Base-by-base conservation (phyloP, 1,284 basidiomycete species). In the Malassezia japonica region DNA sequence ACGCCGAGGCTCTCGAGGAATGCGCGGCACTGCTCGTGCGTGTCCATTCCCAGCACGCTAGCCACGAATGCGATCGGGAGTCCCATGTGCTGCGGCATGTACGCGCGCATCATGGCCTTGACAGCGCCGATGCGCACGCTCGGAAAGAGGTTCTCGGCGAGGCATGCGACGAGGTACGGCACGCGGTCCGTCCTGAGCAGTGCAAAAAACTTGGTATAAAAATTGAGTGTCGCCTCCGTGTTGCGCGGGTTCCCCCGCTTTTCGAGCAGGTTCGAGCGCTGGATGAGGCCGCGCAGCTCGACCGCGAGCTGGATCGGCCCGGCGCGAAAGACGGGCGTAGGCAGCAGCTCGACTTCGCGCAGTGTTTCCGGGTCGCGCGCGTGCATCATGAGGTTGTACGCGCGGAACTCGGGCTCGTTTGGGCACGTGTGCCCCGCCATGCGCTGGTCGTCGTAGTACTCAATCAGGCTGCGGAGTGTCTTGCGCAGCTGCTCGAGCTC, bases 401-500 rank as follows among this genome's bases (percentile, higher is more conserved):
- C 84, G 18, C 88, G 83, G 81, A 98, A 94, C 74, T 98, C 92
- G 40, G 94, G 81, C 70, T 96, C 90, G 48, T 85, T 85, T 0
- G 85, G 82, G 6, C 83, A 84, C 43, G 83, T 69, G 82, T 82
- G 16, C 7, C 76, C 59, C 10, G 78, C 79, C 13, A 83, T 78
- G 49, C 87, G 81, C 55, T 74, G 66, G 60, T 95, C 91, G 62
- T 87, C 84, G 72, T 95, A 94, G 65, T 87, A 91, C 69, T 95
- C 87, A 70, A 88, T 87, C 41, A 96, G 78, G 65, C 84, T 87
- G 65, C 87, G 85, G 32, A 95, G 79, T 20, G 87, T 85, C 72
- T 91, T 88, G 79, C 87, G 85, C 37, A 91, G 77, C 67, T 89
- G 87, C 69, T 90, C 86, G 55, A 87, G 82, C 73, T 92, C 89